Evolutionary conservation across 805 yeast genomes (phyloP), one percentile per base, ranked within the genome.

Genomic region (Ogataea parapolymorpha): DNA sequence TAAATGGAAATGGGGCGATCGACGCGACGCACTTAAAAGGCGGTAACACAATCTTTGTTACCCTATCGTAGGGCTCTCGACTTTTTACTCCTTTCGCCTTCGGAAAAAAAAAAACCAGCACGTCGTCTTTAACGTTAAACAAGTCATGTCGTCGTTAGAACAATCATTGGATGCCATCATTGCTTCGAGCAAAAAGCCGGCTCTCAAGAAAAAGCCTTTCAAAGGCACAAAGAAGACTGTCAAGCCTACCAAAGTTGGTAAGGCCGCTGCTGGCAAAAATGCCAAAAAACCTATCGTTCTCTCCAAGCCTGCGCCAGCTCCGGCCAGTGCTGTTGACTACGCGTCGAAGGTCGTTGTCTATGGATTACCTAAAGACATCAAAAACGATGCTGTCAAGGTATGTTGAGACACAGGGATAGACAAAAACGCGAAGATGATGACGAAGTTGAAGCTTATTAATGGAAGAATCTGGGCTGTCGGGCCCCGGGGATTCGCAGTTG

Each of bases 91-190:
- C 43, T 40, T 29, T 40, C 43, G 43, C 43, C 43, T 14, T 35
- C 43, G 39, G 22, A 30, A 40, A 35, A 34, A 34, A 39, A 28
- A 20, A 34, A 24, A 35, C 33, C 37, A 17, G 26, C 32, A 14
- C 14, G 15, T 31, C 25, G 14, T 33, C 34, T 33, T 27, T 12
- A 24, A 22, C 34, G 25, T 18, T 13, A 7, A 17, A 17, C 14
- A 44, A 32, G 62, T 38, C 44, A 85, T 83, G 90, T 83, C 95
- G 63, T 75, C 85, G 58, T 77, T 91, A 70, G 96, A 91, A 70
- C 85, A 86, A 71, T 87, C 97, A 36, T 79, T 91, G 61, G 99
- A 91, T 72, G 97, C 89, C 57, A 91, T 91, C 65, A 85, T 91
- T 61, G 78, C 95, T 45, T 68, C 85, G 49, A 58, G 50, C 44